phyloP scores from a whole-genome alignment of 306 rosid species.

The Pyrus bretschneideri region DNA sequence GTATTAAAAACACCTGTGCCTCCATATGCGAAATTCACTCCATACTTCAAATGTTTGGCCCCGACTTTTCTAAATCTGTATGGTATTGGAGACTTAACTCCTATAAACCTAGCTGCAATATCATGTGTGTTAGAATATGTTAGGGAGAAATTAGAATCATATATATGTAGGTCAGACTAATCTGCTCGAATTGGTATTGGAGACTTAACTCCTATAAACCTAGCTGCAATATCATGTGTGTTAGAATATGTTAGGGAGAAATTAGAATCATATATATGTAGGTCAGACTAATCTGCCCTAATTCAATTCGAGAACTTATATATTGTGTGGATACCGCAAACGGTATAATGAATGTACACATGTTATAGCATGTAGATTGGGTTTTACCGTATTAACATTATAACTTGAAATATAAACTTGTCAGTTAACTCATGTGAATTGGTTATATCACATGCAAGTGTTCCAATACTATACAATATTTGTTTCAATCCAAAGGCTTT shows the following conservation, averaged over 20 bases:
- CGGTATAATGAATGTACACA: too few relatives aligned
- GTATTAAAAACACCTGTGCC: slow-evolving; percentile 84
- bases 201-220: slow-evolving; percentile 55
- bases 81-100: slow-evolving; percentile 73
- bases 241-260: not conserved
- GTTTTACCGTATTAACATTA: too few relatives aligned
- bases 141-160: not conserved
- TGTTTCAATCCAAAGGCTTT: not conserved
- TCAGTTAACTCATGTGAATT: too few relatives aligned
- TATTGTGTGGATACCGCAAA: not conserved
- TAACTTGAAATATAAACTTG: not conserved
- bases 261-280: too few relatives aligned
- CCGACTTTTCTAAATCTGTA: slow-evolving; percentile 47
- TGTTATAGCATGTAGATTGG: too few relatives aligned
- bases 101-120: slow-evolving; percentile 53
- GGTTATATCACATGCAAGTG: too few relatives aligned
- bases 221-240: slow-evolving; percentile 32
- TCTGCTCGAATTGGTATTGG: too few relatives aligned
- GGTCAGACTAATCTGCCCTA: too few relatives aligned
- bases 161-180: not conserved
- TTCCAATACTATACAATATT: too few relatives aligned
- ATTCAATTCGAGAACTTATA: not conserved
- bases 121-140: not conserved
- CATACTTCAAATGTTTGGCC: slow-evolving; percentile 39
- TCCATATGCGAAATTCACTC: slow-evolving; percentile 85